These are phyloP conservation scores for Xylaria hypoxylon DNA, from an alignment of 2,329 filamentous ascomycete species.

Conservation along the genomic window DNA sequence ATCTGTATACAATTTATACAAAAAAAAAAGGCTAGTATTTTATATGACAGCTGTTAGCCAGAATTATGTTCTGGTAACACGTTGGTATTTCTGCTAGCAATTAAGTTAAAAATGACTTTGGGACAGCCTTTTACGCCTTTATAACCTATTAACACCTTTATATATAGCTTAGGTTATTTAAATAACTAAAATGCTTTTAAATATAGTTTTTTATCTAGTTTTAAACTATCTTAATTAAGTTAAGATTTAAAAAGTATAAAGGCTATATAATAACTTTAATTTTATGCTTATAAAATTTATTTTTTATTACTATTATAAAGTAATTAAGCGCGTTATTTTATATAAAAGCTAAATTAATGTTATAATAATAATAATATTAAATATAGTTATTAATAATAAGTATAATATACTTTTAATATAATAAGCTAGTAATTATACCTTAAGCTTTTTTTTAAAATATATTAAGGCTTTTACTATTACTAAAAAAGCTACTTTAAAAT, in stretches of 20 bases:
- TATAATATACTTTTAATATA: background rate
- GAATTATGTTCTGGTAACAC: background rate
- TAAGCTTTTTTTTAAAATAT: background rate
- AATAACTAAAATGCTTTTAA: background rate
- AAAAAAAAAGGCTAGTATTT: background rate
- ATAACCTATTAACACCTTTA: background rate
- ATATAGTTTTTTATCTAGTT: background rate
- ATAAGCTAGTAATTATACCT: no score
- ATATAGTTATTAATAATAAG: background rate
- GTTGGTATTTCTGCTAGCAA: background rate
- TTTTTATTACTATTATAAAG: no score
- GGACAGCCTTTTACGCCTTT: background rate
- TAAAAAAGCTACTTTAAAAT: background rate
- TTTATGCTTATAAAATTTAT: background rate
- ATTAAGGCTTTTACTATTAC: background rate
- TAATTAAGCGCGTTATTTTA: no score
- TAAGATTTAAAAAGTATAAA: background rate
- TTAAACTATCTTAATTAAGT: background rate
- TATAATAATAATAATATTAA: background rate
- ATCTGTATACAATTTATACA: no score
- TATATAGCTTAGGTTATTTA: background rate
- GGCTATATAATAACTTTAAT: background rate
- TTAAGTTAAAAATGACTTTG: background rate
- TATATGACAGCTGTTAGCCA: background rate
- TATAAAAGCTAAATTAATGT: no score